A percentile compares a stretch with the other conserved stretches of the same genome.
phyloP scores from a whole-genome alignment of 1,139 yeast genomes.

The Debaryomyces singareniensis region DNA sequence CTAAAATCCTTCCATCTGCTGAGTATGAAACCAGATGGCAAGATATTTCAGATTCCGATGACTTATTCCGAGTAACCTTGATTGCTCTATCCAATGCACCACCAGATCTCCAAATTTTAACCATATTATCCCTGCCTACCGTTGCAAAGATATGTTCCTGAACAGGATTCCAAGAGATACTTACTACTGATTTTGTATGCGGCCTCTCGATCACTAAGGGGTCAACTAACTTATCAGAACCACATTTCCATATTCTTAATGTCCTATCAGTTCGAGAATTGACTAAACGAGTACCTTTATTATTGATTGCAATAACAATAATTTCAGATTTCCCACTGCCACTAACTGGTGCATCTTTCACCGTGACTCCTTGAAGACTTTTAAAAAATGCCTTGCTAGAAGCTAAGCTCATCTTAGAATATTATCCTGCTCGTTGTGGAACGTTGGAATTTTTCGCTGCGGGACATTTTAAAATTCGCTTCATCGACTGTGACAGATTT shows the following conservation, averaged over 20 bases:
- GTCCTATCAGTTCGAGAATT: conserved; percentile 42
- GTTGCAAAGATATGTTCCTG: conserved; percentile 50
- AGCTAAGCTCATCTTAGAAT: conserved; percentile 5
- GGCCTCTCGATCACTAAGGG: conserved; percentile 37
- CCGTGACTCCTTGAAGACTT: conserved; percentile 14
- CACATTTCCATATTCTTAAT: conserved; percentile 36
- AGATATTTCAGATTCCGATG: conserved; percentile 7
- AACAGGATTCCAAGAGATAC: conserved; percentile 57
- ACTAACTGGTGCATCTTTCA: conserved; percentile 22
- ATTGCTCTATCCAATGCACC: conserved; percentile 32
- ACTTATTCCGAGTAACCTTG: conserved; percentile 13
- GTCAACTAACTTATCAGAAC: conserved; percentile 21
- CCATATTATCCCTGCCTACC: conserved; percentile 47
- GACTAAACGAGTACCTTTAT: conserved; percentile 39
- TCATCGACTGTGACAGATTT: neutral
- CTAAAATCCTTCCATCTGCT: conserved; percentile 47
- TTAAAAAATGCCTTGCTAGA: conserved; percentile 17
- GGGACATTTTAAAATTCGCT: neutral
- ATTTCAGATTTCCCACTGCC: conserved; percentile 27
- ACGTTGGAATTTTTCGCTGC: neutral
- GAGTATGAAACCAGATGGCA: conserved; percentile 40
- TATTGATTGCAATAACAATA: conserved; percentile 26
- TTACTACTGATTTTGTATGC: conserved; percentile 41
- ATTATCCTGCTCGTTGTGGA: neutral
- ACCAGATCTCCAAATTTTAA: conserved; percentile 54